These are phyloP conservation scores for Colletotrichum caudatum DNA, from an alignment of 2,329 filamentous ascomycete genomes.

Conservation along the genomic window DNA sequence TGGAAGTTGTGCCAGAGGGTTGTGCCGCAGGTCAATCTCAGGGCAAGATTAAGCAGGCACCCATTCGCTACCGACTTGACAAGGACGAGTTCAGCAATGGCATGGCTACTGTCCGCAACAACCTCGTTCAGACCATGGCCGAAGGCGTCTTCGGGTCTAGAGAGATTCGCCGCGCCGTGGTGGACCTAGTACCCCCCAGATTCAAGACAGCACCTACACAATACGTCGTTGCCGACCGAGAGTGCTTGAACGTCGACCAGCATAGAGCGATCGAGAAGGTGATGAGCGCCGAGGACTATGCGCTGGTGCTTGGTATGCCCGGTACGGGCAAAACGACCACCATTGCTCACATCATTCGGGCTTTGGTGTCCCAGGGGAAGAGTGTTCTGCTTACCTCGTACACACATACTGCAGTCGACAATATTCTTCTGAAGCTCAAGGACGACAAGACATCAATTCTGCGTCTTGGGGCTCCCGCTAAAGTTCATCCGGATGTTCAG, in stretches of 20 bases:
- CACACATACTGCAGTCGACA: slow-evolving; percentile 97
- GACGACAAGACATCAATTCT: slow-evolving; percentile 82
- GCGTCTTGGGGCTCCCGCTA: slow-evolving; percentile 85
- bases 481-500: slow-evolving; percentile 89
- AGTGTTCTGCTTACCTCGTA: slow-evolving; percentile 94
- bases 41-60: slow-evolving; percentile 64
- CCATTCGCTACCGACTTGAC: slow-evolving; percentile 84
- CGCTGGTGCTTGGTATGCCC: slow-evolving; percentile 97
- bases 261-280: slow-evolving; percentile 90
- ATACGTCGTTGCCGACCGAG: slow-evolving; percentile 71
- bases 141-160: slow-evolving; percentile 77
- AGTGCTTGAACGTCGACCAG: slow-evolving; percentile 88
- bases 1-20: slow-evolving; percentile 79
- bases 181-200: slow-evolving; percentile 78
- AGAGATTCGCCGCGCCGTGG: slow-evolving; percentile 81
- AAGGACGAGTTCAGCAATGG: slow-evolving; percentile 99
- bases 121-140: slow-evolving; percentile 92
- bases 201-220: slow-evolving; percentile 78
- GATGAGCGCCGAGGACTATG: slow-evolving; percentile 95
- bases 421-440: slow-evolving; percentile 93
- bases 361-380: slow-evolving; percentile 88
- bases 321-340: slow-evolving; percentile 98
- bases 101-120: slow-evolving; percentile 95
- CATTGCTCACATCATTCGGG: slow-evolving; percentile 95
- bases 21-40: slow-evolving; percentile 64